Percentiles rank a stretch among this genome's conserved stretches.
phyloP scores from a whole-genome alignment of 306 rosid genomes.

The Vigna mungo region DNA sequence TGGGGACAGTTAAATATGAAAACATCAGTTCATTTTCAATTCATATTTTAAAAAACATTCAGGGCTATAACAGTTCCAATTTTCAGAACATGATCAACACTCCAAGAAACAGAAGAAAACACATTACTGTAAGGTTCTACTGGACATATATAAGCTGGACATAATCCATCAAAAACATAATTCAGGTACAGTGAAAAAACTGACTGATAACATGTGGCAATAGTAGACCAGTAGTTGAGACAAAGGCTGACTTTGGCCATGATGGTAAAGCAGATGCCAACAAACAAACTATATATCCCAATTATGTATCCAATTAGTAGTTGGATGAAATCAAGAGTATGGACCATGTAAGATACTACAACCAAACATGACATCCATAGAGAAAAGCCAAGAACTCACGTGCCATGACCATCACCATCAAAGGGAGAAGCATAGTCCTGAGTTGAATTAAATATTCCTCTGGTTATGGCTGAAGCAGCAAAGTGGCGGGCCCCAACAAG shows the following conservation, averaged over 20 bases:
- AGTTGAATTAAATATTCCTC: constrained; percentile 86
- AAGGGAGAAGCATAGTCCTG: constrained; percentile 97
- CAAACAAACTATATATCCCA: neutral
- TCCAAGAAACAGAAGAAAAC: neutral
- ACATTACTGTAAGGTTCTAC: too few relatives aligned
- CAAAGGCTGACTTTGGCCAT: constrained; percentile 1
- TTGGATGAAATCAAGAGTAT: neutral
- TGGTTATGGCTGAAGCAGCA: constrained; percentile 96
- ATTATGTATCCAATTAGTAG: neutral
- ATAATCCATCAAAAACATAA: constrained; percentile 15
- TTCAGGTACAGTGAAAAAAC: constrained; percentile 16
- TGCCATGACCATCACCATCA: constrained; percentile 99
- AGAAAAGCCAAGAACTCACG: constrained; percentile 69
- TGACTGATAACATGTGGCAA: neutral
- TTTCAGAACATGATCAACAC: constrained; percentile 2
- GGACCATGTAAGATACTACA: constrained; percentile 3
- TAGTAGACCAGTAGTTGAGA: neutral
- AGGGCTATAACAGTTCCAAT: constrained; percentile 9
- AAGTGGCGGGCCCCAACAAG: constrained; percentile 98
- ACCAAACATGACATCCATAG: constrained; percentile 12
- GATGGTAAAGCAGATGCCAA: neutral
- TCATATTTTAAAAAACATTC: neutral
- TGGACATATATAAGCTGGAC: neutral
- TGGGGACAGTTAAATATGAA: neutral
- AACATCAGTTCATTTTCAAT: constrained; percentile 32